These are phyloP conservation scores for Saccharomycopsis synnaedendra DNA, from an alignment of 805 yeast species.

Conservation along the genomic window DNA sequence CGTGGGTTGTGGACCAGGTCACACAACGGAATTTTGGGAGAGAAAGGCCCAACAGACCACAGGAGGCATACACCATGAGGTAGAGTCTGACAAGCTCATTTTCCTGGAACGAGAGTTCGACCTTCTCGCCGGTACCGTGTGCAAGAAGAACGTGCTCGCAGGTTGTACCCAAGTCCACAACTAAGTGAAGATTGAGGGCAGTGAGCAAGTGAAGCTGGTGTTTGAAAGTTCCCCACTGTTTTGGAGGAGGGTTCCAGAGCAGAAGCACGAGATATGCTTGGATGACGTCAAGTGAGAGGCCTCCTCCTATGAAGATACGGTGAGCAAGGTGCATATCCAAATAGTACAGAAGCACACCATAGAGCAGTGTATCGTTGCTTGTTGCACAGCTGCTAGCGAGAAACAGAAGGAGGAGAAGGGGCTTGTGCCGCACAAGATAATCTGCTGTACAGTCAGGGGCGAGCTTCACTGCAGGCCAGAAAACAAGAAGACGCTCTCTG, in stretches of 20 bases:
- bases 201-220: slow-evolving; percentile 38
- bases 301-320: slow-evolving; percentile 32
- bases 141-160: slow-evolving; percentile 14
- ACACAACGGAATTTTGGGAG: slow-evolving; percentile 40
- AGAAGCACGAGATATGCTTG: slow-evolving; percentile 34
- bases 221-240: slow-evolving; percentile 39
- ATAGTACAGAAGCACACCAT: slow-evolving; percentile 31
- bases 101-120: slow-evolving; percentile 19
- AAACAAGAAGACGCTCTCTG: slow-evolving; percentile 28
- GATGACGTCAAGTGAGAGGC: slow-evolving; percentile 30
- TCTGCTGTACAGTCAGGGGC: slow-evolving; percentile 29
- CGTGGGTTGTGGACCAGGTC: slow-evolving; percentile 35
- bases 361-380: slow-evolving; percentile 27
- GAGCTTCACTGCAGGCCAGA: slow-evolving; percentile 38
- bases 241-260: slow-evolving; percentile 43
- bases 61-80: slow-evolving; percentile 37
- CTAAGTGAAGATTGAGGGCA: slow-evolving; percentile 33
- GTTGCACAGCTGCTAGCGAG: slow-evolving; percentile 38
- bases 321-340: slow-evolving; percentile 34
- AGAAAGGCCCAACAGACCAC: slow-evolving; percentile 40
- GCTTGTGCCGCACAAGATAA: slow-evolving; percentile 29
- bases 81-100: slow-evolving; percentile 30
- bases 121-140: not conserved
- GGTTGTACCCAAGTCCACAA: slow-evolving; percentile 37
- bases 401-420: slow-evolving; percentile 31